These are phyloP conservation scores for Suhomyces kunorum DNA, from an alignment of 1,139 yeast species.

Conservation along the genomic window DNA sequence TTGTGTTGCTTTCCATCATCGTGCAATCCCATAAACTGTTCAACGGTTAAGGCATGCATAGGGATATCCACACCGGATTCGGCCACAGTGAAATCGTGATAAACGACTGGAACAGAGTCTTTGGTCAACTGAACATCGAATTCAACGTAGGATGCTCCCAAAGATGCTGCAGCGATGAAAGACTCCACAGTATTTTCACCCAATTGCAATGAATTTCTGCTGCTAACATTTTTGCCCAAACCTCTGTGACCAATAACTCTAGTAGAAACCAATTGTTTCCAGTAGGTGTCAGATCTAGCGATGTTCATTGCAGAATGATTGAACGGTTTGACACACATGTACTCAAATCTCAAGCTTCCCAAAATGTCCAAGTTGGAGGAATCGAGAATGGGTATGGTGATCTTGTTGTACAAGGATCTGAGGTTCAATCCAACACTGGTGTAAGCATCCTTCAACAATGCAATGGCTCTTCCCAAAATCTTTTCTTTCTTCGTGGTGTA, in stretches of 20 bases:
- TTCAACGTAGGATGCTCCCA: conserved; percentile 92
- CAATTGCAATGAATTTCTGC: conserved; percentile 76
- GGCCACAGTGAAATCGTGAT: conserved; percentile 93
- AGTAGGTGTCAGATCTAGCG: conserved; percentile 76
- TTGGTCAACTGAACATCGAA: conserved; percentile 97
- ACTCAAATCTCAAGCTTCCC: conserved; percentile 78
- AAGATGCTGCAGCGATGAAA: conserved; percentile 92
- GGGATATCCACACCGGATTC: conserved; percentile 97
- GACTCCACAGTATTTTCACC: conserved; percentile 97
- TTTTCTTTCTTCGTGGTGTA: conserved; percentile 37
- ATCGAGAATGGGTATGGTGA: conserved; percentile 80
- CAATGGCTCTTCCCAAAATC: conserved; percentile 84
- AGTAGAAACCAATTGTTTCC: conserved; percentile 88
- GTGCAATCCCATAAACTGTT: conserved; percentile 78
- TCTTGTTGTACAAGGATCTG: conserved; percentile 64
- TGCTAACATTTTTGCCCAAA: conserved; percentile 78
- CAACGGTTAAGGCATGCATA: conserved; percentile 88
- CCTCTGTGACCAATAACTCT: conserved; percentile 98
- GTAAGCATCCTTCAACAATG: conserved; percentile 62
- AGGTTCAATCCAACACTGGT: conserved; percentile 72
- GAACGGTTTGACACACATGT: conserved; percentile 72
- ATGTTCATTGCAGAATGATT: conserved; percentile 68
- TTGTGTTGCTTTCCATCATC: conserved; percentile 21
- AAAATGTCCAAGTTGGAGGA: conserved; percentile 68
- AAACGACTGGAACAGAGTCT: conserved; percentile 87